These are phyloP conservation scores for Dryadomyces sulphureus DNA, from an alignment of 2,329 filamentous ascomycete species.

Conservation along the genomic window DNA sequence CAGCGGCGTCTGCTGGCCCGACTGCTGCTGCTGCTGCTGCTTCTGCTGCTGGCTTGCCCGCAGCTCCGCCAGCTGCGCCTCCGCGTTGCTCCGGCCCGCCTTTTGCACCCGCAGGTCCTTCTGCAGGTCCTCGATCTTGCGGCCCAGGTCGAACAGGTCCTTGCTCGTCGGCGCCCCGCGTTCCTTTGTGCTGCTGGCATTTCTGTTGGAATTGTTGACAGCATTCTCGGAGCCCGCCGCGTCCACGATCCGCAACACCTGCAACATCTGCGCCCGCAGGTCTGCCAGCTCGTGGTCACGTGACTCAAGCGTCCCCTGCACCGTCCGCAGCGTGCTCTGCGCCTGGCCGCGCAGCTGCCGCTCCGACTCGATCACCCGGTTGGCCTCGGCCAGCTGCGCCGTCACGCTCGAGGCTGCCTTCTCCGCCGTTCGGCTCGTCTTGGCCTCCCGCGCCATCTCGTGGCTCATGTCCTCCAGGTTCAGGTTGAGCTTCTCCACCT, in stretches of 20 bases:
- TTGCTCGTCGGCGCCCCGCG: slow-evolving; percentile 5
- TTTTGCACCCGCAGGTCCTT: slow-evolving; percentile 73
- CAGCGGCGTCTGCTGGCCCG: slow-evolving; percentile 14
- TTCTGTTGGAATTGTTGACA: slow-evolving; percentile 27
- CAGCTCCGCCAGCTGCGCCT: slow-evolving; percentile 66
- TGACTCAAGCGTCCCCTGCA: slow-evolving; percentile 66
- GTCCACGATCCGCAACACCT: slow-evolving; percentile 76
- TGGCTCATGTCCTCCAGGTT: slow-evolving; percentile 86
- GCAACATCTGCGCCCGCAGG: slow-evolving; percentile 63
- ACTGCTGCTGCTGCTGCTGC: slow-evolving; percentile 57
- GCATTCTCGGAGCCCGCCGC: slow-evolving; percentile 53
- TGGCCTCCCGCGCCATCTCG: slow-evolving; percentile 78
- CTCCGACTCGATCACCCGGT: slow-evolving; percentile 81
- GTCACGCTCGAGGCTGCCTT: slow-evolving; percentile 69
- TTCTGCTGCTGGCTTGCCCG: slow-evolving; percentile 30
- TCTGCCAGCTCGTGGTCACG: slow-evolving; percentile 70
- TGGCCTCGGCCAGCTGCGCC: slow-evolving; percentile 74
- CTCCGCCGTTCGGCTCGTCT: slow-evolving; percentile 78
- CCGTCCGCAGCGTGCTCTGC: slow-evolving; percentile 67
- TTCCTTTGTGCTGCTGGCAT: slow-evolving; percentile 21
- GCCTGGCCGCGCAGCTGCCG: slow-evolving; percentile 72
- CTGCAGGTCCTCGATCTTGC: slow-evolving; percentile 78
- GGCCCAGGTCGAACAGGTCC: slow-evolving; percentile 56
- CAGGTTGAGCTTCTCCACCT: slow-evolving; percentile 81
- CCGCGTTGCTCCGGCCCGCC: slow-evolving; percentile 67